These are phyloP conservation scores for Orychophragmus violaceus DNA, from an alignment of 345 rosid species.

Conservation along the genomic window DNA sequence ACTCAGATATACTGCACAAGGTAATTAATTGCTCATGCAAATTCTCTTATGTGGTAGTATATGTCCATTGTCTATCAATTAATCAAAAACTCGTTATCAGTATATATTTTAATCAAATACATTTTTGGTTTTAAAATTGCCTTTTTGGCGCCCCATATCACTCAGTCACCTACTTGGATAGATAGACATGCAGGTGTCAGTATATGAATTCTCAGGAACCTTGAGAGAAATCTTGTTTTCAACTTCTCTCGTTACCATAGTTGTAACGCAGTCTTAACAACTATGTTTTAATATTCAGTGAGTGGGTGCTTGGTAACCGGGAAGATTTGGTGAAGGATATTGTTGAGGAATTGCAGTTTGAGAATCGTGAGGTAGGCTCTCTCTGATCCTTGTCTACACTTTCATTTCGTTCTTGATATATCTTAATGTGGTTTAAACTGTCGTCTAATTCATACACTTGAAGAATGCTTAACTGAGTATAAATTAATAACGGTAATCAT, in stretches of 20 bases:
- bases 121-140: background rate
- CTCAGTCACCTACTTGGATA: background rate
- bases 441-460: no score
- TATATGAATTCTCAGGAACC: background rate
- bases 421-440: no score
- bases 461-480: no score
- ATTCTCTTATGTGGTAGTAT: no score
- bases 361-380: slow-evolving; percentile 70
- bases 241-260: no score
- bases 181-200: background rate
- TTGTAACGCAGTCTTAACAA: no score
- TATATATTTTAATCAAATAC: background rate
- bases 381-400: slow-evolving; percentile 1
- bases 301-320: slow-evolving; percentile 93
- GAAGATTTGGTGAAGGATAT: slow-evolving; percentile 95
- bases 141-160: no score
- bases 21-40: slow-evolving; percentile 39
- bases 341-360: slow-evolving; percentile 59
- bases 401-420: no score
- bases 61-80: no score
- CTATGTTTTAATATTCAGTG: slow-evolving; percentile 41
- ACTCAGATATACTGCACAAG: slow-evolving; percentile 94
- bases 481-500: no score
- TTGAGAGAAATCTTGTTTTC: background rate
- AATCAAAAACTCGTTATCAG: background rate